Evolutionary conservation across 2,329 filamentous ascomycete genomes (phyloP).

Genomic region (Torrubiella hemipterigena): DNA sequence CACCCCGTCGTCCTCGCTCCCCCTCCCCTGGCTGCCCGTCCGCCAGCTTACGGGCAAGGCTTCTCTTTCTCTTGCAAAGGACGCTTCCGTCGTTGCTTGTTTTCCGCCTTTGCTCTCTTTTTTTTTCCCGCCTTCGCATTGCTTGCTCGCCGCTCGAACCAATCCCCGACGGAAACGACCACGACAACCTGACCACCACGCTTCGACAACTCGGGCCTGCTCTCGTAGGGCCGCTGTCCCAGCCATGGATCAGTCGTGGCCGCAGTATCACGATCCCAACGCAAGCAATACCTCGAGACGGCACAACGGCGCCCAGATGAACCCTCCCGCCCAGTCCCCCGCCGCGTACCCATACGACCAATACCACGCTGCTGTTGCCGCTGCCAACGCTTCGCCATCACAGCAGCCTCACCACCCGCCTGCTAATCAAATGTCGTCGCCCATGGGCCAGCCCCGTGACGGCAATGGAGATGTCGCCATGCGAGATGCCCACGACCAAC

Average conservation of each 20-base stretch:
- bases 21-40: too few species aligned
- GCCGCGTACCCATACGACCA: slow-evolving; percentile 56
- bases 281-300: slow-evolving; percentile 48
- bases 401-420: slow-evolving; percentile 37
- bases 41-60: too few species aligned
- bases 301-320: slow-evolving; percentile 33
- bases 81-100: too few species aligned
- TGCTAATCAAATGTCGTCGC: background rate
- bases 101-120: too few species aligned
- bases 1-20: too few species aligned
- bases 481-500: slow-evolving; percentile 76
- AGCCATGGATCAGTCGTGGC: slow-evolving; percentile 32
- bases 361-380: slow-evolving; percentile 38
- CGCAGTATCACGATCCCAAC: slow-evolving; percentile 49
- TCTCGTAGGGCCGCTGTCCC: too few species aligned
- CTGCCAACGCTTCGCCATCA: slow-evolving; percentile 43
- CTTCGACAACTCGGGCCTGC: too few species aligned
- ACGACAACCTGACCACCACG: too few species aligned
- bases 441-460: slow-evolving; percentile 44
- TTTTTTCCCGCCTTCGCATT: too few species aligned
- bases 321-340: slow-evolving; percentile 25
- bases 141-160: too few species aligned
- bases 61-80: too few species aligned
- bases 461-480: slow-evolving; percentile 69
- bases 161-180: too few species aligned